Evolutionary conservation across 2,329 filamentous ascomycete species (phyloP), one percentile per base, ranked within the genome.

Genomic region (Penicillium fuscoglaucum): DNA sequence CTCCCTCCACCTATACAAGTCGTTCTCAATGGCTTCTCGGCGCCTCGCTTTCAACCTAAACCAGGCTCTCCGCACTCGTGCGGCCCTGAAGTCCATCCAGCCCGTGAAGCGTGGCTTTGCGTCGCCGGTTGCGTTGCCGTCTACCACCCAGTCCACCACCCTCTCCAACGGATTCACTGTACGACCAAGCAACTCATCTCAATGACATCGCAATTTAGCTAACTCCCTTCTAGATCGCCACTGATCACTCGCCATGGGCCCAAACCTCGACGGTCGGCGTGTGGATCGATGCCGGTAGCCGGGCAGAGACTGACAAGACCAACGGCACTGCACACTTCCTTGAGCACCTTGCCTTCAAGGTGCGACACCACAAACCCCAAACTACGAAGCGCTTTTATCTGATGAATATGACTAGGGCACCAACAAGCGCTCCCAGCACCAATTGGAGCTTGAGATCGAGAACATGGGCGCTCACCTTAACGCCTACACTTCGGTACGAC

Each of bases 381-480:
- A n/a, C 15, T 24, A 13, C 31, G 24, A 52, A 51, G 43, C 26
- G 43, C 51, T 19, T 41, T 29, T 59, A 45, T 52, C 59, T 67
- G 58, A 68, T 55, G 29, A 52, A 26, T 43, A 51, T 58, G 24
- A 63, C 10, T 59, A 79, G 93, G 95, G 95, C 71, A 99, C 95
- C 69, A 85, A 90, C 79, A 96, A 90, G 83, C 87, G 95, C 80
- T 92, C 90, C 66, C 95, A 99, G 81, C 90, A 96, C 78, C 95
- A 99, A 83, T 85, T 99, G 77, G 95, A 99, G 84, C 88, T 99
- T 66, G 95, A 99, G 84, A 98, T 99, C 75, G 95, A 99, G 86
- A 99, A 99, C 83, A 97, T 99, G 91, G 95, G 95, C 78, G 95
- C 91, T 66, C 95, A 99, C 83, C 86, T 99, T 72, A 99, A 99